These are phyloP conservation scores for Carex scoparia DNA, from an alignment of 176 grass and related monocot genomes.

Conservation along the genomic window DNA sequence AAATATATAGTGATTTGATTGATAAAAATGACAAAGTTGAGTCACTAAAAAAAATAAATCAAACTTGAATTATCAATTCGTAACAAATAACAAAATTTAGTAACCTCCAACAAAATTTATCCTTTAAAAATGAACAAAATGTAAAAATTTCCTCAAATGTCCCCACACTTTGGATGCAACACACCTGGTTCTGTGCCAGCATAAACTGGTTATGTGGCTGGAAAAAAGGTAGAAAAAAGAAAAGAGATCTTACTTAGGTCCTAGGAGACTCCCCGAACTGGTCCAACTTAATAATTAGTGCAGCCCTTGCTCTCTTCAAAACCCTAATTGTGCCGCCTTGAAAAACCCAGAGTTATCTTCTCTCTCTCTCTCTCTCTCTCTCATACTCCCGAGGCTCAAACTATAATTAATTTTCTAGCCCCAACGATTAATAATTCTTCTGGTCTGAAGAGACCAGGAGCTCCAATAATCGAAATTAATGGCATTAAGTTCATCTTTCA, in stretches of 20 bases:
- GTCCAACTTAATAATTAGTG: conserved; percentile 18
- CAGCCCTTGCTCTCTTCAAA: conserved; percentile 7
- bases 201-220: background rate
- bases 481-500: background rate
- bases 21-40: too few relatives aligned
- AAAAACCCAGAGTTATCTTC: background rate
- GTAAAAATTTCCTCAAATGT: background rate
- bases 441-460: background rate
- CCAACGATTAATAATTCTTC: background rate
- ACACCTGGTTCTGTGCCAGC: background rate
- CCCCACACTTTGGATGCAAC: background rate
- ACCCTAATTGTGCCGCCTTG: conserved; percentile 18
- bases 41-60: too few relatives aligned
- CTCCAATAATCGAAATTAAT: background rate
- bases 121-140: too few relatives aligned
- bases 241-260: background rate
- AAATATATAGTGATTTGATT: too few relatives aligned
- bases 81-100: too few relatives aligned
- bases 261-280: background rate
- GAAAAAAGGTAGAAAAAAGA: background rate
- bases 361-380: background rate
- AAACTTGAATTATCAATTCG: too few relatives aligned
- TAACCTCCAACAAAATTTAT: too few relatives aligned
- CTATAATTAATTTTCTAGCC: background rate
- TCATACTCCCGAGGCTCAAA: background rate